Conservation (phyloP, 106 monocot genomes). For the Dendrobium huoshanense region DNA sequence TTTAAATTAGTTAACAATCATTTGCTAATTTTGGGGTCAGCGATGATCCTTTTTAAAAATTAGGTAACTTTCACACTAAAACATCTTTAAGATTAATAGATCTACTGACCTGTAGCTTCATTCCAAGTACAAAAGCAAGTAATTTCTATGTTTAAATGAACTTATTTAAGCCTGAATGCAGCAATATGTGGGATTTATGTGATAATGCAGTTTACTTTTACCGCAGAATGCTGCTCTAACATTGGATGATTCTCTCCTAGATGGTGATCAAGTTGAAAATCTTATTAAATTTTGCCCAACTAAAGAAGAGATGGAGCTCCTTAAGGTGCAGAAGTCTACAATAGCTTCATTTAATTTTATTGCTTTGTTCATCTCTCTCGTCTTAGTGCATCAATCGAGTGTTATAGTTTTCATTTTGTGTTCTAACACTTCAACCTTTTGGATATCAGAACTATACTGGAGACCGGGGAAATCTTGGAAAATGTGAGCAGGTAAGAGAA, state of each 20-base stretch:
- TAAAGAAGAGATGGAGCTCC: conserved; percentile 84
- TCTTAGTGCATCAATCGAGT: not conserved
- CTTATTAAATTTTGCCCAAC: conserved; percentile 84
- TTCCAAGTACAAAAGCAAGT: not conserved
- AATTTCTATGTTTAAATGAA: not conserved
- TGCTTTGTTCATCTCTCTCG: conserved; percentile 1
- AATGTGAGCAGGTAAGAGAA: conserved; percentile 35
- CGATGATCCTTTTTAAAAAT: not conserved
- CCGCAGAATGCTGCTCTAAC: conserved; percentile 64
- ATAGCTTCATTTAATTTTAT: conserved; percentile 1
- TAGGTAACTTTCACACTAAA: not conserved
- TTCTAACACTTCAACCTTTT: conserved; percentile 2
- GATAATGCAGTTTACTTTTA: not conserved
- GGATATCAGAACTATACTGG: conserved; percentile 55
- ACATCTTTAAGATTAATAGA: not conserved
- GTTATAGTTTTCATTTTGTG: not conserved
- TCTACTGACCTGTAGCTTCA: not conserved
- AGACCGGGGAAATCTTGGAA: conserved; percentile 78
- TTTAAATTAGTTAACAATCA: no score
- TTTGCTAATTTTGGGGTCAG: no score
- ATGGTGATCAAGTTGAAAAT: conserved; percentile 83
- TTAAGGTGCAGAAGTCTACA: conserved; percentile 47
- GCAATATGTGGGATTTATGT: not conserved
- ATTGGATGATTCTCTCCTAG: conserved; percentile 79
- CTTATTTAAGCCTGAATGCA: not conserved